These are phyloP conservation scores for Mycena rebaudengoi DNA, from an alignment of 768 basidiomycete genomes.

Conservation along the genomic window DNA sequence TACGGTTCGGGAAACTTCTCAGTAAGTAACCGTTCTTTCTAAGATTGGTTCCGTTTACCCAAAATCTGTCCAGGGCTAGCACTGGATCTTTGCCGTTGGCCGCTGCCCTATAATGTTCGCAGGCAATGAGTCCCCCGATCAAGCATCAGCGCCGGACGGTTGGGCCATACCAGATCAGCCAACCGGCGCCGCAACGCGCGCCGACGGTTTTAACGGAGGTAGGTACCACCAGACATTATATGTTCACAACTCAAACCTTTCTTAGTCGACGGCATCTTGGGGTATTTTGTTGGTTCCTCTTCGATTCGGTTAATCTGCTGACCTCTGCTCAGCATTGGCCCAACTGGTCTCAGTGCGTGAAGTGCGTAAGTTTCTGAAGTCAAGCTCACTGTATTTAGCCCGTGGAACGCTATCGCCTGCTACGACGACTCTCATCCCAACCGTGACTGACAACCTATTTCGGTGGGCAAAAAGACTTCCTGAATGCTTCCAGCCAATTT, in stretches of 20 bases:
- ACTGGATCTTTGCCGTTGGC: constrained; percentile 62
- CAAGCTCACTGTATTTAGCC: constrained; percentile 39
- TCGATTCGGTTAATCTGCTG: neutral
- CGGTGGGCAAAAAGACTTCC: too few relatives aligned
- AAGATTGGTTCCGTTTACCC: too few relatives aligned
- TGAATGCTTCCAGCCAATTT: too few relatives aligned
- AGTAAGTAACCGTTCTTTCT: too few relatives aligned
- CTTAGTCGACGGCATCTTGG: constrained; percentile 72
- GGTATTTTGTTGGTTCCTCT: constrained; percentile 45
- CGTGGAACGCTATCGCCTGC: constrained; percentile 25
- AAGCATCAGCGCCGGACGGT: constrained; percentile 57
- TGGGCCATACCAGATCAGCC: constrained; percentile 64
- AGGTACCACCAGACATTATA: neutral
- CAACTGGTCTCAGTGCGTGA: constrained; percentile 62
- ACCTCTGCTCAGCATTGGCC: constrained; percentile 59
- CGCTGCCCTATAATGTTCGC: constrained; percentile 1
- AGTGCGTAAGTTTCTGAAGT: too few relatives aligned
- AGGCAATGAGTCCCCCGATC: constrained; percentile 61
- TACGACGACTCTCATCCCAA: constrained; percentile 47
- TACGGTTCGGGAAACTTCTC: constrained; percentile 58
- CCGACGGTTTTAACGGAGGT: constrained; percentile 17
- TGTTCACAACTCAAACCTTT: constrained; percentile 46
- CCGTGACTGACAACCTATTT: constrained; percentile 67
- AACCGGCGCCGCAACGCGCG: constrained; percentile 64
- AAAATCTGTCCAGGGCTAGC: too few relatives aligned